A percentile compares a stretch with the other conserved stretches of the same genome.
phyloP scores from a whole-genome alignment of 805 yeast genomes.

The Ascoidea tarda region DNA sequence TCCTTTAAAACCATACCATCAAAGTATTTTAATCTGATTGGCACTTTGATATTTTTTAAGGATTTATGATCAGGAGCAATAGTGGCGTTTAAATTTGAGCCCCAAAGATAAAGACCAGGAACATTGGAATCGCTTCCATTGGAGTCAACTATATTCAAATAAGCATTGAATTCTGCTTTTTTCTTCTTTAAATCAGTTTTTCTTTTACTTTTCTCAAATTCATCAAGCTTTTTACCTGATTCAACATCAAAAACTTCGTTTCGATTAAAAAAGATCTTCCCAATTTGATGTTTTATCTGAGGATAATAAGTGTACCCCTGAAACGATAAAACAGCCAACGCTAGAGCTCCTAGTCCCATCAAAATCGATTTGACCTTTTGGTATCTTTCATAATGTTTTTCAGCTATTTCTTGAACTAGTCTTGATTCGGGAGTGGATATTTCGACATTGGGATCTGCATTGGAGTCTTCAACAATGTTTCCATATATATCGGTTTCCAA shows the following conservation, averaged over 20 bases:
- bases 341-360: neutral
- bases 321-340: neutral
- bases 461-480: too few relatives aligned
- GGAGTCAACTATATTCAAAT: constrained; percentile 15
- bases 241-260: too few relatives aligned
- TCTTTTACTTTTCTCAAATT: neutral
- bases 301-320: too few relatives aligned
- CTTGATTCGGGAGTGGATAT: too few relatives aligned
- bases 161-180: constrained; percentile 10
- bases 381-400: constrained; percentile 6
- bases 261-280: too few relatives aligned
- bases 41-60: constrained; percentile 27
- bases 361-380: constrained; percentile 3
- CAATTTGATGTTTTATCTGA: too few relatives aligned
- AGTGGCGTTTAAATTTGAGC: constrained; percentile 30
- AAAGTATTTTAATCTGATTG: constrained; percentile 48
- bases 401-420: constrained; percentile 25
- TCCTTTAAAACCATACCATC: constrained; percentile 45
- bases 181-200: constrained; percentile 11
- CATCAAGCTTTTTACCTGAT: too few relatives aligned
- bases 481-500: too few relatives aligned
- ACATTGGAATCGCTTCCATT: constrained; percentile 23
- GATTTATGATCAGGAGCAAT: constrained; percentile 15
- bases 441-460: too few relatives aligned
- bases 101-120: constrained; percentile 56